Conservation (phyloP, 1,284 basidiomycete genomes). For the Ceratobasidium sp. region DNA sequence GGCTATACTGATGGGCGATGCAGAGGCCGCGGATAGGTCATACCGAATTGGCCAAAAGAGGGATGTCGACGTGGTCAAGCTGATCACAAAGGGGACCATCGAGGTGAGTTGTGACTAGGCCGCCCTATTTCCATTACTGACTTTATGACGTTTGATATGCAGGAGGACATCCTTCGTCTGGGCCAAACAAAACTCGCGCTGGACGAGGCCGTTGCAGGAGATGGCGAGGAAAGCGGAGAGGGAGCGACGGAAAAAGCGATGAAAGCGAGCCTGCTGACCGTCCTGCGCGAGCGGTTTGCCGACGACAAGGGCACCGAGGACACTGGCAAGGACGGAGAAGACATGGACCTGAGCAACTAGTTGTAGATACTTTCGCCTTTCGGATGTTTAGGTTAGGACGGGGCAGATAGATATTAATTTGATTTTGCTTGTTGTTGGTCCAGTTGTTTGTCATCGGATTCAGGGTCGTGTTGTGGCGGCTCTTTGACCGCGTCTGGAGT, state of each 20-base stretch:
- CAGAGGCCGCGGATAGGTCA: conserved; percentile 92
- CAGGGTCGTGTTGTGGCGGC: conserved; percentile 28
- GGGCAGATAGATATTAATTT: background rate
- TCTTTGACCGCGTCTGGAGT: conserved; percentile 28
- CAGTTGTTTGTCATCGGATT: background rate
- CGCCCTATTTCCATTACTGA: too few relatives aligned
- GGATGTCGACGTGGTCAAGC: conserved; percentile 90
- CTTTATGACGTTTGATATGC: conserved; percentile 20
- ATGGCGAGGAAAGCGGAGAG: conserved; percentile 63
- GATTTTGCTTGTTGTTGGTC: background rate
- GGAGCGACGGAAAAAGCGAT: conserved; percentile 77
- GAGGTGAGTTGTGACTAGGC: conserved; percentile 60
- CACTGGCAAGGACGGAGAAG: conserved; percentile 40
- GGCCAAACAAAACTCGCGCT: conserved; percentile 89
- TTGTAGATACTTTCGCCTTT: too few relatives aligned
- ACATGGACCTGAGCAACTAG: conserved; percentile 13
- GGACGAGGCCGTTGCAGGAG: conserved; percentile 87
- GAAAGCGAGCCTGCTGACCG: conserved; percentile 81
- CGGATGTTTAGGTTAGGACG: too few relatives aligned
- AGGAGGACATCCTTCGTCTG: conserved; percentile 90
- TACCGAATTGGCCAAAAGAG: conserved; percentile 97
- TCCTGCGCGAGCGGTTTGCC: conserved; percentile 74
- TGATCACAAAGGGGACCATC: conserved; percentile 92
- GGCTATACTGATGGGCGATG: background rate
- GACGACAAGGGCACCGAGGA: too few relatives aligned